A percentile compares a stretch with the other conserved stretches of the same genome.
These are phyloP conservation scores for Albizia julibrissin DNA, from an alignment of 306 rosid genomes.

Conservation along the genomic window DNA sequence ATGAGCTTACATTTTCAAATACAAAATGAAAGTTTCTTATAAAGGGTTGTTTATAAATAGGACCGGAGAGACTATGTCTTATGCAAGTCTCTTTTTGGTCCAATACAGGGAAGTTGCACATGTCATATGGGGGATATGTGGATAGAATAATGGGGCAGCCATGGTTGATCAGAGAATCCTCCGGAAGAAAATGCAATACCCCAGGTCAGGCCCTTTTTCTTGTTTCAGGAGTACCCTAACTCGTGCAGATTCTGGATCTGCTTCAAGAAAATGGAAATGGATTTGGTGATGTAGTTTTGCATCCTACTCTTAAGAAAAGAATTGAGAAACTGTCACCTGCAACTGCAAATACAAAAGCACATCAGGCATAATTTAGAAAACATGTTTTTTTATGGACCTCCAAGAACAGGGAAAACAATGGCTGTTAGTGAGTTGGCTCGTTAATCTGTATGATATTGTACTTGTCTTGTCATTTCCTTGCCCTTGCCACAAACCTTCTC, in stretches of 20 bases:
- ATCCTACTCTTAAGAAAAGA: constrained; percentile 78
- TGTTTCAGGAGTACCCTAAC: constrained; percentile 51
- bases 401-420: constrained; percentile 98
- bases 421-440: constrained; percentile 94
- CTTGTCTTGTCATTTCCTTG: constrained; percentile 5
- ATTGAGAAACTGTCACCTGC: constrained; percentile 84
- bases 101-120: constrained; percentile 87
- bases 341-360: constrained; percentile 91
- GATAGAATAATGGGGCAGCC: constrained; percentile 98
- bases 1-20: no score
- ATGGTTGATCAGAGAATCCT: constrained; percentile 88
- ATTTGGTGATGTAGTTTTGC: constrained; percentile 90
- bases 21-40: no score
- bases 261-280: constrained; percentile 59
- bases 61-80: no score
- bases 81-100: constrained; percentile 26
- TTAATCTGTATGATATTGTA: constrained; percentile 70
- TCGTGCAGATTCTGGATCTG: constrained; percentile 39
- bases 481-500: no score
- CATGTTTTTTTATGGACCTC: constrained; percentile 97
- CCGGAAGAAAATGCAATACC: constrained; percentile 88
- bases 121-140: constrained; percentile 96
- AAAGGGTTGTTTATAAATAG: no score
- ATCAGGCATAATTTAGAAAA: constrained; percentile 91
- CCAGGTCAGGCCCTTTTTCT: constrained; percentile 73